Evolutionary conservation across 2,329 filamentous ascomycete genomes (phyloP).

Genomic region (Diaporthe capsici): DNA sequence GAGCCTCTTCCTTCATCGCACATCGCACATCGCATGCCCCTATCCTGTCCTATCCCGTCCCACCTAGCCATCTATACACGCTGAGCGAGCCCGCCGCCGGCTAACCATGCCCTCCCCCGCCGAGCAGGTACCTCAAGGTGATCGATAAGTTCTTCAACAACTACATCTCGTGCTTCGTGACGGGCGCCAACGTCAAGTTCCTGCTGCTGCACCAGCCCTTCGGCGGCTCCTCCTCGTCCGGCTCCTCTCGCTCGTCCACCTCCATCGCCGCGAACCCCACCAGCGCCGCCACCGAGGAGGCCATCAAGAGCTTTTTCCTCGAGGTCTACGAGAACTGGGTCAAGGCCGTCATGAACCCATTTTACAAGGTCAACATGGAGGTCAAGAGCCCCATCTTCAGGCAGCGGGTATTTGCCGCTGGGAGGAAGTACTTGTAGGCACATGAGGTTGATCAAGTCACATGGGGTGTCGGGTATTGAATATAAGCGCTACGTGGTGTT

Average conservation of each 20-base stretch:
- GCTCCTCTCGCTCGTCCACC: constrained; percentile 70
- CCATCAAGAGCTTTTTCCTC: constrained; percentile 92
- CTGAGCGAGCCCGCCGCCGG: neutral
- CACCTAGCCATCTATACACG: neutral
- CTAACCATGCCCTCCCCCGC: neutral
- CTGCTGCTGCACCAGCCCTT: constrained; percentile 90
- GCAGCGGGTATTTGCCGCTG: constrained; percentile 84
- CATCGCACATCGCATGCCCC: too few species aligned
- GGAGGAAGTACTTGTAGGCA: constrained; percentile 87
- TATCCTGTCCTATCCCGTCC: neutral
- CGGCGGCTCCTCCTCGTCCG: constrained; percentile 51
- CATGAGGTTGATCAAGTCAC: neutral
- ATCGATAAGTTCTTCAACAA: constrained; percentile 98
- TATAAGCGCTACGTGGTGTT: neutral
- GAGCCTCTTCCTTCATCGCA: constrained; percentile 41
- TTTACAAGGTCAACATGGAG: constrained; percentile 88
- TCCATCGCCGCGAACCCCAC: constrained; percentile 87
- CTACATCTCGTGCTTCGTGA: constrained; percentile 95
- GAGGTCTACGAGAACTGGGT: constrained; percentile 98
- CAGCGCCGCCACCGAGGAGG: constrained; percentile 92
- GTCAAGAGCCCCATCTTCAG: constrained; percentile 91
- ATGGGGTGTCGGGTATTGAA: constrained; percentile 45
- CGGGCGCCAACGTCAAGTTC: constrained; percentile 92
- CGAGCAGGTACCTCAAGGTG: constrained; percentile 88
- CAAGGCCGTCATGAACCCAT: constrained; percentile 97